A percentile compares a stretch with the other conserved stretches of the same genome.
Conservation (phyloP, 805 yeast species). For the Candida hungchunana region DNA sequence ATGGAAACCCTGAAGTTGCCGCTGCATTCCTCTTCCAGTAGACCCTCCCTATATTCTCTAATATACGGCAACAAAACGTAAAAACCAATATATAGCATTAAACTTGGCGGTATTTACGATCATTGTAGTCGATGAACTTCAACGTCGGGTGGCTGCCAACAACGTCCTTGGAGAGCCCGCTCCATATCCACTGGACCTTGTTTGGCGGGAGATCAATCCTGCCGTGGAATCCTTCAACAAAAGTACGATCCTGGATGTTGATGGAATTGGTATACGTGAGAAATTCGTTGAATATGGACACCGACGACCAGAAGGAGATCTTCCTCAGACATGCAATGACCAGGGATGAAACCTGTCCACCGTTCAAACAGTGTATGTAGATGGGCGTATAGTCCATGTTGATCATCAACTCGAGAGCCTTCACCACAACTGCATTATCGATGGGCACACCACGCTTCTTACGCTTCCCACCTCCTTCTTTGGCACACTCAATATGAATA, state of each 20-base stretch:
- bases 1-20: constrained; percentile 82
- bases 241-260: constrained; percentile 76
- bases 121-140: constrained; percentile 12
- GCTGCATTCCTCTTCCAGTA: constrained; percentile 75
- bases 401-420: constrained; percentile 58
- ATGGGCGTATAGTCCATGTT: constrained; percentile 62
- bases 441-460: constrained; percentile 83
- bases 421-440: constrained; percentile 55
- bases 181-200: constrained; percentile 34
- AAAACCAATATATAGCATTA: neutral
- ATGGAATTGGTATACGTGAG: constrained; percentile 70
- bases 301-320: constrained; percentile 81
- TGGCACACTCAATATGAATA: constrained; percentile 64
- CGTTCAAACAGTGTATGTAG: constrained; percentile 84
- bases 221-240: constrained; percentile 76
- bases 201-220: constrained; percentile 50
- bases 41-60: too few relatives aligned
- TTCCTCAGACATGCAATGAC: constrained; percentile 84
- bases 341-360: constrained; percentile 81
- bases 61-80: too few relatives aligned
- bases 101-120: constrained; percentile 11
- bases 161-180: constrained; percentile 25
- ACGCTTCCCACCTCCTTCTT: constrained; percentile 52
- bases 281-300: constrained; percentile 84
- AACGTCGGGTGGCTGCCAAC: constrained; percentile 27